phyloP scores from a whole-genome alignment of 305 asterid species.

The Fraxinus sp. region DNA sequence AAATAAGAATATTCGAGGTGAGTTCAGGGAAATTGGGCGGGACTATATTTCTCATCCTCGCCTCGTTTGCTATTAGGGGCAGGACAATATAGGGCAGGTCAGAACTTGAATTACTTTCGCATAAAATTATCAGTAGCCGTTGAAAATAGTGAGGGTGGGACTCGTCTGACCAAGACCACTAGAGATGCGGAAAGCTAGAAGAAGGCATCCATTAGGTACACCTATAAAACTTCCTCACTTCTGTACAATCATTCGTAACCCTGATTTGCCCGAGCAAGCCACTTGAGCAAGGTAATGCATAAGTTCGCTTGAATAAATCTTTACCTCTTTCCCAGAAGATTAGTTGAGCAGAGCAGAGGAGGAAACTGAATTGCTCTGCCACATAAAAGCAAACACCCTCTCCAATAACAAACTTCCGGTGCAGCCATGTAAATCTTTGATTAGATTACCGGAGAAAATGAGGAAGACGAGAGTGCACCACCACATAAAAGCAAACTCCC shows the following conservation, averaged over 20 bases:
- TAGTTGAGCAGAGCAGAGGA: background rate
- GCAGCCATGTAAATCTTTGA: background rate
- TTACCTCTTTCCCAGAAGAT: background rate
- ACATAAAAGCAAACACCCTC: background rate
- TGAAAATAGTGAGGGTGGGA: background rate
- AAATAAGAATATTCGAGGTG: background rate
- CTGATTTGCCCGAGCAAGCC: background rate
- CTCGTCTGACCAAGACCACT: background rate
- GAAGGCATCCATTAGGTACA: background rate
- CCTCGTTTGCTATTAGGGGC: background rate
- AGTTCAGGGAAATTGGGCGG: background rate
- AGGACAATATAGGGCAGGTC: background rate
- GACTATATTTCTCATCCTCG: background rate
- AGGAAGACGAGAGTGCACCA: constrained; percentile 47
- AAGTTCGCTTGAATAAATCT: background rate
- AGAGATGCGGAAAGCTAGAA: too few species aligned
- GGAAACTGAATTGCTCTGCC: background rate
- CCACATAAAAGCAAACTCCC: constrained; percentile 49
- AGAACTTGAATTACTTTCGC: background rate
- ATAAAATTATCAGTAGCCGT: background rate
- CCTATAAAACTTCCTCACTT: background rate
- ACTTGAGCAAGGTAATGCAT: background rate
- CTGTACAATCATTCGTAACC: background rate
- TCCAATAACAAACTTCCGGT: background rate
- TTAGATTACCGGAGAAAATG: constrained; percentile 42